Conservation (phyloP, 306 rosid genomes). For the Vigna unguiculata region DNA sequence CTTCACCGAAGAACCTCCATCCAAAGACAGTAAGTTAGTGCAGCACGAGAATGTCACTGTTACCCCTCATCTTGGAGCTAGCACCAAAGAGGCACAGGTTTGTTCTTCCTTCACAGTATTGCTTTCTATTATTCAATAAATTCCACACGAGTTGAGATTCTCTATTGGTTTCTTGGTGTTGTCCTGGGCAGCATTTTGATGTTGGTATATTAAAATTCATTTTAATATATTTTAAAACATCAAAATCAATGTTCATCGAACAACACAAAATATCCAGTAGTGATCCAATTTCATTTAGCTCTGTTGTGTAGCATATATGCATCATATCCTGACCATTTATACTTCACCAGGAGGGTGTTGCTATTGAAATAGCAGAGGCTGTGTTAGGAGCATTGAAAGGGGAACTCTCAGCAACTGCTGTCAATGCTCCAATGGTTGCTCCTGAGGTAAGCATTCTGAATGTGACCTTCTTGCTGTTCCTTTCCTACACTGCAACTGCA, state of each 20-base stretch:
- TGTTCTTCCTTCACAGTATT: conserved; percentile 8
- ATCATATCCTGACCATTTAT: conserved; percentile 17
- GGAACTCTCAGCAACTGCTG: conserved; percentile 97
- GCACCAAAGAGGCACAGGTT: conserved; percentile 98
- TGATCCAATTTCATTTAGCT: too few relatives aligned
- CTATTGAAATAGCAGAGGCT: conserved; percentile 97
- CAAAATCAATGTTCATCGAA: too few relatives aligned
- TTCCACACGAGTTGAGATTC: too few relatives aligned
- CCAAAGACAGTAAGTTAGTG: conserved; percentile 78
- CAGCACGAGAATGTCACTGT: conserved; percentile 81
- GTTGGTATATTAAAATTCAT: too few relatives aligned
- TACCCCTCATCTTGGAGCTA: conserved; percentile 97
- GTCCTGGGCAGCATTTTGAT: too few relatives aligned
- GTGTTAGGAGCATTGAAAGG: conserved; percentile 91
- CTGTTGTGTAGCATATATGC: not conserved
- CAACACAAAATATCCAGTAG: too few relatives aligned
- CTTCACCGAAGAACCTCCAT: conserved; percentile 84
- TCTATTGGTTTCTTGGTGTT: too few relatives aligned
- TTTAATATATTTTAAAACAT: too few relatives aligned
- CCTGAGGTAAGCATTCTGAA: conserved; percentile 67
- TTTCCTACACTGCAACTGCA: too few relatives aligned
- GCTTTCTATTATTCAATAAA: not conserved
- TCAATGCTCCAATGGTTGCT: conserved; percentile 97
- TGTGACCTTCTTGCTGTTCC: too few relatives aligned
- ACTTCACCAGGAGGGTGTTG: conserved; percentile 82